Evolutionary conservation across 2,329 filamentous ascomycete species (phyloP).

Genomic region (Neurospora sp.): DNA sequence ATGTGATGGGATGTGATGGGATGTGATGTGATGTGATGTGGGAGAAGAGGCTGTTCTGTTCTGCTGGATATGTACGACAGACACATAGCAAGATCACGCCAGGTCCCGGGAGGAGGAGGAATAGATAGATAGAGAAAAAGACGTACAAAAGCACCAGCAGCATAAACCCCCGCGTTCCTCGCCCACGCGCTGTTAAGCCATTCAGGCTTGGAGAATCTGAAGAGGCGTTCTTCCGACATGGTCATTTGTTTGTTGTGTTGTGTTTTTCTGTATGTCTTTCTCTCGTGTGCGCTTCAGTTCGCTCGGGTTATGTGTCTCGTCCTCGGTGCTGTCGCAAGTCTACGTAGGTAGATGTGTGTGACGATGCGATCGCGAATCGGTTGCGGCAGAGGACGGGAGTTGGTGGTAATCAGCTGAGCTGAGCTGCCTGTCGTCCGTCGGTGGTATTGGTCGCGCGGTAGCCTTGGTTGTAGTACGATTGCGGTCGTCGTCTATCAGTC

Average conservation of each 20-base stretch:
- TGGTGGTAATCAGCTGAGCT: neutral
- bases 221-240: conserved; percentile 57
- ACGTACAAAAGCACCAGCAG: conserved; percentile 52
- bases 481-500: neutral
- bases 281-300: neutral
- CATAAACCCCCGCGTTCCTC: conserved; percentile 54
- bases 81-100: neutral
- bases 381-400: neutral
- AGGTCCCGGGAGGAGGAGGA: no score
- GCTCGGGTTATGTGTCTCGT: neutral
- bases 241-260: conserved; percentile 8
- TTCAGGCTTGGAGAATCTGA: conserved; percentile 56
- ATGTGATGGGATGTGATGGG: neutral
- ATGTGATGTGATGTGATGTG: neutral
- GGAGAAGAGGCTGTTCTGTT: neutral
- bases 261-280: neutral
- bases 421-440: neutral
- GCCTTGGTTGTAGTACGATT: neutral
- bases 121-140: no score
- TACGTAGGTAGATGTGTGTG: neutral
- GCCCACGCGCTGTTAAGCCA: conserved; percentile 57
- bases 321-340: neutral
- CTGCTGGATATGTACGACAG: neutral
- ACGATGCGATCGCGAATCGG: neutral
- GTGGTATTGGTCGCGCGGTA: neutral